Percentiles rank a stretch among this genome's conserved stretches.
These are phyloP conservation scores for Marvania coccoides DNA, from an alignment of 139 green algal genomes.

Conservation along the genomic window DNA sequence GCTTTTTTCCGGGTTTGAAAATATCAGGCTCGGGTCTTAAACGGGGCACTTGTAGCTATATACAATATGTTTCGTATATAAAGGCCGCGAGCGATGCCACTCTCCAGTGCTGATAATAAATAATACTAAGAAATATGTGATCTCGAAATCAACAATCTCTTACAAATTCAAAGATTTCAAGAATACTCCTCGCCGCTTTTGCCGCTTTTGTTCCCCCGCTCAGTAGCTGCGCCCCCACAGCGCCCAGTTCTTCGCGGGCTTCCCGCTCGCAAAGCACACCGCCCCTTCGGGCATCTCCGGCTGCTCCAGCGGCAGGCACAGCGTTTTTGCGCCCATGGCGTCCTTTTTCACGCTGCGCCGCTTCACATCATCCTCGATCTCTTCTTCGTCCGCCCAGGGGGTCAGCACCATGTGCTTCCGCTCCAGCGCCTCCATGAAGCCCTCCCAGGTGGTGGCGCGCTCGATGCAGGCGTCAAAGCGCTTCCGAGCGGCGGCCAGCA, in stretches of 20 bases:
- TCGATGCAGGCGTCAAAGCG: constrained; percentile 57
- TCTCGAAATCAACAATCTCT: no score
- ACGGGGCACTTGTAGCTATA: no score
- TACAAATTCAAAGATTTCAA: no score
- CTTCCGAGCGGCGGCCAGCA: constrained; percentile 56
- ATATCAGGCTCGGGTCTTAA: no score
- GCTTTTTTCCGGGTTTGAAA: no score
- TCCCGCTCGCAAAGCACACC: constrained; percentile 86
- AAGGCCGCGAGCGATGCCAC: no score
- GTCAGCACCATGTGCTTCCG: constrained; percentile 86
- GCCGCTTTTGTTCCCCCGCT: no score
- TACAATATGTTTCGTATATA: no score
- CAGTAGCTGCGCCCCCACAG: constrained; percentile 95
- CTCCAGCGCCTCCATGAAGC: constrained; percentile 88
- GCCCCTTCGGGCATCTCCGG: constrained; percentile 78
- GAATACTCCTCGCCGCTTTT: no score
- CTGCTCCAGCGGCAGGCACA: constrained; percentile 91
- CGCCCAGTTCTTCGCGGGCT: constrained; percentile 92
- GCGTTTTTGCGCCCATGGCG: constrained; percentile 90
- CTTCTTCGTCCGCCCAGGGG: constrained; percentile 83
- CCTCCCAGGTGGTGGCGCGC: constrained; percentile 75
- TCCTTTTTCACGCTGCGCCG: constrained; percentile 66
- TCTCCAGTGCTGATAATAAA: no score
- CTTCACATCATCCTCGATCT: constrained; percentile 88
- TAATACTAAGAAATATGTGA: no score